Evolutionary conservation across 441 rosid species (phyloP).

Genomic region (Adansonia madagascariensis): DNA sequence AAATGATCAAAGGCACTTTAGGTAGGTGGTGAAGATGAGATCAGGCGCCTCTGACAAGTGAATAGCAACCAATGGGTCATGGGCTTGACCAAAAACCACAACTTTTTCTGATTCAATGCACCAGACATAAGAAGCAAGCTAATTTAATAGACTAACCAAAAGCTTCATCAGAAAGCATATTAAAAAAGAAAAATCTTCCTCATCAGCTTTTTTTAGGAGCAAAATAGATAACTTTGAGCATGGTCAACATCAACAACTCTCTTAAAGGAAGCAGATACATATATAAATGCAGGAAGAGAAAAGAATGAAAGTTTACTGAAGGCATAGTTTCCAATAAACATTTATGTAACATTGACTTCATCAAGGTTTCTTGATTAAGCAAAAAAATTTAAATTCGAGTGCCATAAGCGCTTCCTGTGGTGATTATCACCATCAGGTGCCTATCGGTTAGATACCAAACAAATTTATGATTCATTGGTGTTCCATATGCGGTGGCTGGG

Average conservation of each 20-base stretch:
- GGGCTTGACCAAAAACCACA: neutral
- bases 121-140: neutral
- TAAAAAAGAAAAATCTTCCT: neutral
- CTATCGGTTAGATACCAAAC: too few relatives aligned
- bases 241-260: slow-evolving; percentile 16
- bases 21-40: neutral
- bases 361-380: slow-evolving; percentile 20
- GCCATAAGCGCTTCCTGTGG: too few relatives aligned
- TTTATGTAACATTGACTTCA: neutral
- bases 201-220: neutral
- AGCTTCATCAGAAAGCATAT: neutral
- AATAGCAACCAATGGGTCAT: neutral
- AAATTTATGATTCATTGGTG: too few relatives aligned
- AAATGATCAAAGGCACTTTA: slow-evolving; percentile 6
- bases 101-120: neutral
- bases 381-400: neutral
- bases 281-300: neutral
- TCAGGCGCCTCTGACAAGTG: neutral
- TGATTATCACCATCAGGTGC: too few relatives aligned
- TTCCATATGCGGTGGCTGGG: too few relatives aligned
- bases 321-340: neutral
- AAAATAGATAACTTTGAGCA: neutral
- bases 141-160: neutral
- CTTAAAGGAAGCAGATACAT: neutral
- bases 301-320: neutral